Base-by-base conservation (phyloP, 441 rosid species). In the Euphorbia corollata region DNA sequence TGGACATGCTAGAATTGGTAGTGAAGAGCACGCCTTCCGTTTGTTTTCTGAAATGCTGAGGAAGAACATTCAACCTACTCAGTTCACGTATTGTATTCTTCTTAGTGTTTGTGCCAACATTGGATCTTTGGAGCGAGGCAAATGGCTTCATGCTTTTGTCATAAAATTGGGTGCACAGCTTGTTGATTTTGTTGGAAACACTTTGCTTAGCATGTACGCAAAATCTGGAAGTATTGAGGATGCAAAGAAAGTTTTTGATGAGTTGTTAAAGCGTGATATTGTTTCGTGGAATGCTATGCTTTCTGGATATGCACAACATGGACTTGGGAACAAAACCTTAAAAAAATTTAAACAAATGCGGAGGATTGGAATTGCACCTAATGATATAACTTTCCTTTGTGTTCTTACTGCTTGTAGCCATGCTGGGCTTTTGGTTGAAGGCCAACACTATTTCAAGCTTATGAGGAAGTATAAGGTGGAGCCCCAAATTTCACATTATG, bases 221-320 rank as follows among this genome's bases (percentile, higher is more conserved):
- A 89, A 89, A 78, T 84, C 93, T 57, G 92, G 98, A 51, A 82
- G 79, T 57, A 77, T 89, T 65, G 71, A 77, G 64, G 82, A 80
- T 63, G 86, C 90, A 18, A 79, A 74, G 15, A 70, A 80, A 43
- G 83, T 83, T 53, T 89, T 87, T 77, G 80, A 81, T 54, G 68
- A 61, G 81, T 74, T 91, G 82, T 66, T 55, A 11, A 64, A 68
- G n/a, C 76, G 69, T 63, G 87, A 85, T 61, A 67, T 71, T 54
- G 85, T 86, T 74, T 81, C 94, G 0, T 91, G 96, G 94, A 91
- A 91, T 70, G 65, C 85, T 18, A 81, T 91, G 84, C 80, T 87
- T 72, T 79, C 85, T 53, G 98, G 91, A 60, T 89, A 80, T 70
- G 79, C 97, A 64, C 85, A 79, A 59, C 84, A 76, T 59, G 89